Evolutionary conservation across 2,329 filamentous ascomycete genomes (phyloP).

Genomic region (Paecilomyces fulvus): DNA sequence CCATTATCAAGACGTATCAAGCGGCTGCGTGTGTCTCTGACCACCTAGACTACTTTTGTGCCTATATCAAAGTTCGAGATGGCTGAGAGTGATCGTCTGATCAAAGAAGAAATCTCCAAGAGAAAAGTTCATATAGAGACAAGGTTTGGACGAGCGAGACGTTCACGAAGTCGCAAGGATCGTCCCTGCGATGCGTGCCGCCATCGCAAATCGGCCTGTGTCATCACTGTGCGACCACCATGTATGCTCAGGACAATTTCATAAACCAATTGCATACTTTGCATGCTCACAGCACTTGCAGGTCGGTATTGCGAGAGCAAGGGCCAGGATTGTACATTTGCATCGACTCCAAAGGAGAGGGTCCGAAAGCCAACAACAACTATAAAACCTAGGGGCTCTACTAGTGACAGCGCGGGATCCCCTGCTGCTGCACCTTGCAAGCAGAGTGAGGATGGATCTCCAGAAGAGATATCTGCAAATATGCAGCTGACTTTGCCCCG

Average conservation of each 20-base stretch:
- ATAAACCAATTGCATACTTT: background rate
- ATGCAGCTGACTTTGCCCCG: conserved; percentile 1
- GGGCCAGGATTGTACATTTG: conserved; percentile 15
- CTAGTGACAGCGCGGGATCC: background rate
- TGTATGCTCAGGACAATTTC: conserved; percentile 29
- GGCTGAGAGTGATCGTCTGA: background rate
- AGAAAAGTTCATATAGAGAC: conserved; percentile 1
- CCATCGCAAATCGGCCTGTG: conserved; percentile 40
- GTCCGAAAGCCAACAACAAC: background rate
- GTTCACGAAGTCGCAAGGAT: conserved; percentile 36
- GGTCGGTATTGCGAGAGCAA: conserved; percentile 19
- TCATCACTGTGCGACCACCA: conserved; percentile 37
- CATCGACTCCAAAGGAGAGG: conserved; percentile 9
- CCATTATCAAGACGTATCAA: background rate
- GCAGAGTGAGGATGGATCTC: background rate
- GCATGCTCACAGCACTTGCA: conserved; percentile 9
- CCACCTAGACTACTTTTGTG: background rate
- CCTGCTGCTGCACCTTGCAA: background rate
- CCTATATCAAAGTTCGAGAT: background rate
- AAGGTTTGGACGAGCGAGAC: conserved; percentile 1
- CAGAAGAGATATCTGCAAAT: conserved; percentile 3
- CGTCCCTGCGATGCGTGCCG: conserved; percentile 41
- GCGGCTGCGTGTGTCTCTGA: background rate
- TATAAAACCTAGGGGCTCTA: background rate
- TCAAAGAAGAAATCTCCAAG: background rate